Conservation (phyloP, 1,284 basidiomycete genomes). For the Cutaneotrichosporon sp. region DNA sequence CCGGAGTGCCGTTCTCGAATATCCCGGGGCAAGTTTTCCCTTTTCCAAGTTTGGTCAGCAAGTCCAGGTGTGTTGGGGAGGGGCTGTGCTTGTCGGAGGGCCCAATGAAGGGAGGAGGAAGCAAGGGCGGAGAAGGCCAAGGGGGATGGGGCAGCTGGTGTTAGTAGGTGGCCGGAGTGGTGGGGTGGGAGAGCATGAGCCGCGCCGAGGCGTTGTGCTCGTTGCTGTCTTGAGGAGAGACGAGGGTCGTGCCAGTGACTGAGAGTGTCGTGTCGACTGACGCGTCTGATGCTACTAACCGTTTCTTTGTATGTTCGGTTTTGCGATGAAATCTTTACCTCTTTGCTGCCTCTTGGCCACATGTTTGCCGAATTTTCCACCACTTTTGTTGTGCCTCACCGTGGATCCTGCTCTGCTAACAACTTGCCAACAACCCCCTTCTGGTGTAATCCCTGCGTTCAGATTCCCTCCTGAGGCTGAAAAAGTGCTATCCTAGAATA, state of each 20-base stretch:
- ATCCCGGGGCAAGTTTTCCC: background rate
- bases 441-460: too few species aligned
- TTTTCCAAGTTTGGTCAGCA: background rate
- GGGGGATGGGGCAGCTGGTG: background rate
- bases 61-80: background rate
- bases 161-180: background rate
- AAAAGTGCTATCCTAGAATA: too few species aligned
- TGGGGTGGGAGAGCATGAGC: background rate
- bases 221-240: background rate
- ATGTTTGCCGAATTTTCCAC: too few species aligned
- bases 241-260: background rate
- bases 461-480: too few species aligned
- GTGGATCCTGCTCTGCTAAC: too few species aligned
- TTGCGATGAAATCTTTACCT: background rate
- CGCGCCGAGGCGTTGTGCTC: background rate
- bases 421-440: too few species aligned
- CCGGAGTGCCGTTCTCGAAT: constrained; percentile 13
- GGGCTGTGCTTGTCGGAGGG: background rate
- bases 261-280: background rate
- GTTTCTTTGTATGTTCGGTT: background rate
- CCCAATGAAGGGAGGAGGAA: background rate
- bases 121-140: too few species aligned
- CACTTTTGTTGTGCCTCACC: background rate
- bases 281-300: background rate
- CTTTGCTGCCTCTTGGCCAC: too few species aligned